Base-by-base conservation (phyloP, 352 stramenopile genomes). In the Phytophthora macrochlamydospora region DNA sequence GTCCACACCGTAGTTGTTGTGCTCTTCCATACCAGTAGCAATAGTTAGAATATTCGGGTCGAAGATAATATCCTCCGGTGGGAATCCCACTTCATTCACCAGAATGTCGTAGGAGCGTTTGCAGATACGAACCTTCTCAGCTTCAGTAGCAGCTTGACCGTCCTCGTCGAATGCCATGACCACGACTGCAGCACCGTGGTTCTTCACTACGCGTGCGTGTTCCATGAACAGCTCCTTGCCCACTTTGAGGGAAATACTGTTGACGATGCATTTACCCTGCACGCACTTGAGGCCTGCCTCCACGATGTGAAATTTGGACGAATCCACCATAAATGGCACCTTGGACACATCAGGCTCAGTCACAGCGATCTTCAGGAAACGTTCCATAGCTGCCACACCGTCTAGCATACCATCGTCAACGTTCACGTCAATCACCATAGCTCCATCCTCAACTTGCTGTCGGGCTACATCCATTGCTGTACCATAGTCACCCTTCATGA, bases 161-260 rank as follows among this genome's bases (percentile, higher is more conserved):
- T 98, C 72, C 73, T 99, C 96, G 68, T 99, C 97, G 67, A 99
- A 99, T 7, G 97, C 97, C 97, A 99, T 99, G 46, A 99, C 95
- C 13, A 99, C 96, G 2, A 98, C 91, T 12, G 97, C 97, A 37
- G 93, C 94, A 51, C 97, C 97, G 67, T 99, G 92, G 57, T 95
- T 97, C 70, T 97, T 98, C 33, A 99, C 78, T 61, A 99, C 85
- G 14, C 87, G 97, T 1, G 96, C 97, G 11, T 99, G 95, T 50
- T 98, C 80, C 56, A 89, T 97, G 79, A 99, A 99, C 30, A 98
- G 71, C 49, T 98, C 93, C 71, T 99, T 95, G 30, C 97, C 97
- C 50, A 98, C 96, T 79, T 99, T 99, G 62, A 99, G 89, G 9
- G 92, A 98, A 56, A 99, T 99, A 59, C 89, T 98, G 79, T 99